phyloP scores from a whole-genome alignment of 1,284 basidiomycete genomes.

The Cryptococcus maquisensis region DNA sequence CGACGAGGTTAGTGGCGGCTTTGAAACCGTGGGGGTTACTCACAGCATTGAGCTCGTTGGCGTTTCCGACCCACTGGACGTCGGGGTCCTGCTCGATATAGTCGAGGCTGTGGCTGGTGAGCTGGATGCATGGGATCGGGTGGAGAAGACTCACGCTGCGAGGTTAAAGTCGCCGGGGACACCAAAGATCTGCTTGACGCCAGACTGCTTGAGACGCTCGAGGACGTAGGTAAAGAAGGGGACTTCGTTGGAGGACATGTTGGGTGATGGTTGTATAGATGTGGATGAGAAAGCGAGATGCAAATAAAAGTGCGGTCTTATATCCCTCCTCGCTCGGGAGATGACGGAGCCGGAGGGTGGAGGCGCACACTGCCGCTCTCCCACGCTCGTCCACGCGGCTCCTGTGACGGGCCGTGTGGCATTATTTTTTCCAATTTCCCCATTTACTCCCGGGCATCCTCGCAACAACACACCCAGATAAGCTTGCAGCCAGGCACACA shows the following conservation, averaged over 20 bases:
- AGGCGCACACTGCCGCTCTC: neutral
- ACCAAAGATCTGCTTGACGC: slow-evolving; percentile 64
- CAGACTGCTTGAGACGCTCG: slow-evolving; percentile 55
- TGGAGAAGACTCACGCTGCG: neutral
- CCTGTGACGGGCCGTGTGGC: no score
- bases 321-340: neutral
- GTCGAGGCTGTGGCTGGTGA: slow-evolving; percentile 52
- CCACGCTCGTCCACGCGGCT: neutral
- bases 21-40: slow-evolving; percentile 5
- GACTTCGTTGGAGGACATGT: slow-evolving; percentile 42
- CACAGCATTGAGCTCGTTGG: slow-evolving; percentile 75
- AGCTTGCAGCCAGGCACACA: neutral
- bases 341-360: neutral
- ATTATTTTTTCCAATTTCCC: no score
- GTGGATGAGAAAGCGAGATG: neutral
- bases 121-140: neutral
- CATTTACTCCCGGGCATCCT: no score
- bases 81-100: slow-evolving; percentile 73
- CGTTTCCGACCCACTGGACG: slow-evolving; percentile 87
- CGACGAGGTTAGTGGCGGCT: neutral
- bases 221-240: slow-evolving; percentile 67
- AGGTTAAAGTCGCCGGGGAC: slow-evolving; percentile 87
- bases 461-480: no score
- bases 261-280: neutral
- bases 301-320: neutral